Evolutionary conservation across 495 filamentous ascomycete species (phyloP), one percentile per base, ranked within the genome.

Genomic region (Tirmania nivea): DNA sequence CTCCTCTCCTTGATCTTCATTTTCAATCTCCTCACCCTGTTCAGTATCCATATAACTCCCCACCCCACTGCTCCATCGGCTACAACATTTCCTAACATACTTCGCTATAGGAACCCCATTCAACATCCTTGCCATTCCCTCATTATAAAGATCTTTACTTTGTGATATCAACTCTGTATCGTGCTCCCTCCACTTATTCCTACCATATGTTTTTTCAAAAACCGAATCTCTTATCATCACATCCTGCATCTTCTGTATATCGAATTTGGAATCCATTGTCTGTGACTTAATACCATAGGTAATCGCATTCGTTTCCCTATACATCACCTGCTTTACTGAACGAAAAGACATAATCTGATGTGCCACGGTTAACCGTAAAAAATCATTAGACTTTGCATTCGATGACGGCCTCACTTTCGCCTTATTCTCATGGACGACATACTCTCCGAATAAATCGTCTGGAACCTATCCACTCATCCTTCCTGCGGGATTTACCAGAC

Each of bases 361-460:
- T 1, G 48, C 48, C n/a, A 50, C 1, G 3, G 12, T 50, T 4
- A 11, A 11, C 4, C 9, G 4, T 20, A 17, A 8, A 9, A 19
- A 50, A 11, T 21, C n/a, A 12, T 25, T 9, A 1, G 48, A 16
- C 14, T n/a, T 16, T 1, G 21, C 11, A 25, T 50, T 50, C 8
- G 48, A 16, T 2, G 14, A 16, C 2, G 53, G 25, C 10, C 50
- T 34, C 7, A 35, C 17, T 20, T 37, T 35, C 5, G 45, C 34
- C 48, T 55, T 55, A 9, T 48, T 35, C 16, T 55, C 47, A 8
- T 19, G 14, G 14, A 39, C 17, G 0, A 55, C 48, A 45, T 55
- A 55, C 17, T 55, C 53, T 11, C 47, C 16, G 31, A 55, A 51
- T 25, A 51, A 14, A 21, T 55, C 53, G 8, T 35, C 31, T 19